phyloP scores from a whole-genome alignment of 2,329 filamentous ascomycete species.

The Elsinoe arachidis region DNA sequence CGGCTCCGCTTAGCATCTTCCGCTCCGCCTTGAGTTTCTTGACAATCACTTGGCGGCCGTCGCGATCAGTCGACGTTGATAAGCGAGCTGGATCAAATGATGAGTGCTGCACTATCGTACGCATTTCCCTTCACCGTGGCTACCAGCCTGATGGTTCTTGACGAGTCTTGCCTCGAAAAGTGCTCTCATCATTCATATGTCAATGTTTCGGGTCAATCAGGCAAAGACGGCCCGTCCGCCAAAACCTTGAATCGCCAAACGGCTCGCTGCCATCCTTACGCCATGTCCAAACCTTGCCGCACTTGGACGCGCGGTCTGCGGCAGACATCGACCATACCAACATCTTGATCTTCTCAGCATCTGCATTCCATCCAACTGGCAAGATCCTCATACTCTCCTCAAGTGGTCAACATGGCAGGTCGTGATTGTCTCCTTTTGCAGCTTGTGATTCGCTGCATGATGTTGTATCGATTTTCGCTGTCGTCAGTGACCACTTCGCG shows the following conservation, averaged over 20 bases:
- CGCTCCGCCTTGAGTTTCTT: neutral
- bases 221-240: neutral
- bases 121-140: no score
- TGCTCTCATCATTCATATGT: neutral
- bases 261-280: neutral
- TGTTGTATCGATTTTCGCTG: no score
- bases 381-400: neutral
- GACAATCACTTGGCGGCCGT: neutral
- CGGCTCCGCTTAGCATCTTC: neutral
- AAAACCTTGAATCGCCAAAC: neutral
- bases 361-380: neutral
- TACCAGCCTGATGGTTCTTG: no score
- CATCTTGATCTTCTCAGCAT: neutral
- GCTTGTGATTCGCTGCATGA: no score
- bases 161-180: neutral
- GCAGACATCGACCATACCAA: neutral
- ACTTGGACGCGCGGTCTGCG: neutral
- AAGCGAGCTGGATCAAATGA: neutral
- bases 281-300: neutral
- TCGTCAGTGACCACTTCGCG: neutral
- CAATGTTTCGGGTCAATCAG: conserved; percentile 6
- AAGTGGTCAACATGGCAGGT: neutral
- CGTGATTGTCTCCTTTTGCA: no score
- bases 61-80: neutral
- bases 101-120: no score